Base-by-base conservation (phyloP, 1,139 yeast genomes). In the Geotrichum klebahnii region DNA sequence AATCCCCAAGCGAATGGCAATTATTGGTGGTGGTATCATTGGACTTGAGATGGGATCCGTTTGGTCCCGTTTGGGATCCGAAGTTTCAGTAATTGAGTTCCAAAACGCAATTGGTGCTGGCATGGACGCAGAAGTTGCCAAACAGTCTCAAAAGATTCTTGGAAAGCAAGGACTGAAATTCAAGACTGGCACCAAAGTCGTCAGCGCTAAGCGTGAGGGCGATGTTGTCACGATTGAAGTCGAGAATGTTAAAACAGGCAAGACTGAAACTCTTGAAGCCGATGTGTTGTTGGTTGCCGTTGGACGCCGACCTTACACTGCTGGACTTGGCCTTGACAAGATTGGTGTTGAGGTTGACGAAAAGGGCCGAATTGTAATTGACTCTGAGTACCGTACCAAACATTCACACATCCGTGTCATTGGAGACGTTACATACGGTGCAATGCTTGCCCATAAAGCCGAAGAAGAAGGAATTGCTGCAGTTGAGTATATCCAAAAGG, bases 401-500 rank as follows among this genome's bases (percentile, higher is more conserved):
- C 81, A 77, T 72, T 84, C 89, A 55, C 95, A 94, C 74, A 90
- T 94, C 67, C 86, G 96, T 72, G 95, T 89, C 63, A 88, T 92
- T 71, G 99, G 99, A 70, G 99, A 94, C 68, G 97, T 84, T 54
- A 94, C 98, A 42, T 92, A 87, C 63, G 98, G 98, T 63, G 94
- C 96, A 63, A 94, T 94, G 99, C 81, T 94, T 74, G 99, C 99
- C 58, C 99, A 94, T 80, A 94, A 94, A 79, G 99, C 99, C 56
- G 99, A 94, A 77, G 99, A 94, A 72, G 99, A 94, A 78, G 99
- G 97, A 72, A 84, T 94, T 64, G 99, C 98, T 53, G 98, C 96
- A 57, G 97, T 80, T 57, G 99, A 94, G 75, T 86, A 80, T 77
- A 82, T 94, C 70, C 87, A 88, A 77, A 73, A 73, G 61, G 98